Evolutionary conservation across 1,284 basidiomycete species (phyloP).

Genomic region (Trametes hirsuta): DNA sequence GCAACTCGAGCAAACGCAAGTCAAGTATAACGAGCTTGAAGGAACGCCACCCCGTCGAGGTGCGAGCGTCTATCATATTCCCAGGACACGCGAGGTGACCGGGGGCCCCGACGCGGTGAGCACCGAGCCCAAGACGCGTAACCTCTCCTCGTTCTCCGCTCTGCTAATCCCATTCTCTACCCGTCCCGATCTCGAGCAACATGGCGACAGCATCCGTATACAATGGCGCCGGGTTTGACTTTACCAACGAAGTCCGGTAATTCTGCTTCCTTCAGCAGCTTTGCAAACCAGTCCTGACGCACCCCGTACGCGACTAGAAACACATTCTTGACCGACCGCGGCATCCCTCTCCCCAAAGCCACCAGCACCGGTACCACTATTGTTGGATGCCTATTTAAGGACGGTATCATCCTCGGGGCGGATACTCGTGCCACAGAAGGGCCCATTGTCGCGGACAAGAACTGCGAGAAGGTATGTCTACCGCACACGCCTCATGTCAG

Average conservation of each 20-base stretch:
- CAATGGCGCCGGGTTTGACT: constrained; percentile 39
- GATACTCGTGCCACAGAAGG: constrained; percentile 97
- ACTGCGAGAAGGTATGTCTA: constrained; percentile 93
- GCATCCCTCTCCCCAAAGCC: constrained; percentile 76
- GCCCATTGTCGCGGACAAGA: constrained; percentile 97
- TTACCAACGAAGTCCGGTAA: constrained; percentile 40
- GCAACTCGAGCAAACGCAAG: too few species aligned
- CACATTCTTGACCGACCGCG: constrained; percentile 72
- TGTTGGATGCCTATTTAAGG: constrained; percentile 93
- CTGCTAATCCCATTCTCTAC: neutral
- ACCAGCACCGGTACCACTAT: constrained; percentile 98
- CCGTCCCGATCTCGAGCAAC: neutral
- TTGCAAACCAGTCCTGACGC: neutral
- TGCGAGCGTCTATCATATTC: too few species aligned
- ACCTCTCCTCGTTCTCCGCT: constrained; percentile 14
- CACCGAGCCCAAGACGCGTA: constrained; percentile 25
- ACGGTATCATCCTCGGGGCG: constrained; percentile 94
- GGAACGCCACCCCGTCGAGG: too few species aligned
- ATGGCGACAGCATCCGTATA: constrained; percentile 38
- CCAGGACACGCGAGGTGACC: constrained; percentile 1
- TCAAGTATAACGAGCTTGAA: too few species aligned
- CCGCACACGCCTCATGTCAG: neutral
- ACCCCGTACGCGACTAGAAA: constrained; percentile 57
- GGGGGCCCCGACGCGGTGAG: constrained; percentile 20
- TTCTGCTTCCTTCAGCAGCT: neutral